A percentile compares a stretch with the other conserved stretches of the same genome.
phyloP scores from a whole-genome alignment of 2,329 filamentous ascomycete species.

The Arthrinium puccinioides region DNA sequence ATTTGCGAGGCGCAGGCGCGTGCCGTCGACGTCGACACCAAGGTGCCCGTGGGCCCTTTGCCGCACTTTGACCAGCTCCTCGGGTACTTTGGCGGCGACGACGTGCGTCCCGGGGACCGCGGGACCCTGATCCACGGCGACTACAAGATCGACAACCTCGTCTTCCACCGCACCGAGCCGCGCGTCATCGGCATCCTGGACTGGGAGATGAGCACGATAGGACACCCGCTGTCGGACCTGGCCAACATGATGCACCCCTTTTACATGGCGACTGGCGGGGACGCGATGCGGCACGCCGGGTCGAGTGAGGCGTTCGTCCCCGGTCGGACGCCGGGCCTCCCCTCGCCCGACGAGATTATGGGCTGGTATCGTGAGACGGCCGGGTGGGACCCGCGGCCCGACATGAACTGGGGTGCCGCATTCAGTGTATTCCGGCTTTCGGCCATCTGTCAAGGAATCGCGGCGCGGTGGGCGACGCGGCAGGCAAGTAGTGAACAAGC shows the following conservation, averaged over 20 bases:
- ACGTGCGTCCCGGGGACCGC: slow-evolving; percentile 62
- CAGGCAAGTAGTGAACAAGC: slow-evolving; percentile 89
- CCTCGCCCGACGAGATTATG: slow-evolving; percentile 42
- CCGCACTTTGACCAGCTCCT: slow-evolving; percentile 79
- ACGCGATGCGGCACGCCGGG: slow-evolving; percentile 9
- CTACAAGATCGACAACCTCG: slow-evolving; percentile 89
- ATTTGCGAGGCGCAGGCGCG: slow-evolving; percentile 74
- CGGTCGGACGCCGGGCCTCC: slow-evolving; percentile 52
- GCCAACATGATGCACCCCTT: slow-evolving; percentile 64
- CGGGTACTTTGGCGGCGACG: slow-evolving; percentile 61
- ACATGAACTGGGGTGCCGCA: slow-evolving; percentile 54
- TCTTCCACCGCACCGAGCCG: slow-evolving; percentile 84
- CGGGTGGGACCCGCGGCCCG: slow-evolving; percentile 56
- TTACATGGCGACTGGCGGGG: slow-evolving; percentile 25
- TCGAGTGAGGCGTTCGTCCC: slow-evolving; percentile 47
- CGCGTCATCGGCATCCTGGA: slow-evolving; percentile 85
- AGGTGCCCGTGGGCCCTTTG: slow-evolving; percentile 69
- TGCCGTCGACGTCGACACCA: slow-evolving; percentile 69
- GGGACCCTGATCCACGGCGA: slow-evolving; percentile 84
- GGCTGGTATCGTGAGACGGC: slow-evolving; percentile 61
- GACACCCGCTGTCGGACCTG: slow-evolving; percentile 89
- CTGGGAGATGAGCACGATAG: slow-evolving; percentile 98
- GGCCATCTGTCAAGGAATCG: slow-evolving; percentile 78
- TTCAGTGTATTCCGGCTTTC: slow-evolving; percentile 56
- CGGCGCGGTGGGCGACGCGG: slow-evolving; percentile 72